Evolutionary conservation across 768 basidiomycete genomes (phyloP).

Genomic region (Clitopilus hobsonii): DNA sequence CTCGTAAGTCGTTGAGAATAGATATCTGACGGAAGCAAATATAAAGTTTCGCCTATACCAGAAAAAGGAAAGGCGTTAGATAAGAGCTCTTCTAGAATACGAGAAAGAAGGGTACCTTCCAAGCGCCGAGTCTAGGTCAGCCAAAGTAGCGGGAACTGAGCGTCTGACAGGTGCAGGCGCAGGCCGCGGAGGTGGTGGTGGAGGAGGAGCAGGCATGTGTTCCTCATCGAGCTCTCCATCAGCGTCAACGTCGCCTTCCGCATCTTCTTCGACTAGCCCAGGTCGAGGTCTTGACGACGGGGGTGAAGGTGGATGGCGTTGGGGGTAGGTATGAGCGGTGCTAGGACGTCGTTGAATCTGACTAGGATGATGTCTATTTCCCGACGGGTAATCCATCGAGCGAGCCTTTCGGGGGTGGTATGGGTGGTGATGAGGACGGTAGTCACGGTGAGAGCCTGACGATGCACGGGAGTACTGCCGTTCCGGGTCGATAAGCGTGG

Average conservation of each 20-base stretch:
- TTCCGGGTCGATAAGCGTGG: not conserved
- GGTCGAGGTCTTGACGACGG: conserved; percentile 3
- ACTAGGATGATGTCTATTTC: not conserved
- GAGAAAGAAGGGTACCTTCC: conserved; percentile 43
- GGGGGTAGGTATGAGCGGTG: not conserved
- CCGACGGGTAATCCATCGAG: not conserved
- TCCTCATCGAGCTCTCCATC: conserved; percentile 27
- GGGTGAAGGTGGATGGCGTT: not conserved
- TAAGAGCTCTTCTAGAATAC: not conserved
- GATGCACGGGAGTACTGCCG: not conserved
- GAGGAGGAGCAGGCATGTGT: conserved; percentile 4
- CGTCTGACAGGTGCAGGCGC: conserved; percentile 15
- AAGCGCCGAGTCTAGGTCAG: conserved; percentile 54
- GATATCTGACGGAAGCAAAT: conserved; percentile 52
- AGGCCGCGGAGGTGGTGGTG: not conserved
- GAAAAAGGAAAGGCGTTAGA: conserved; percentile 2
- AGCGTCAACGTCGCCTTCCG: conserved; percentile 18
- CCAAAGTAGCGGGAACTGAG: conserved; percentile 36
- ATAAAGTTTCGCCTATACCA: conserved; percentile 52
- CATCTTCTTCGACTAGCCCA: conserved; percentile 5
- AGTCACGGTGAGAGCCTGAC: not conserved
- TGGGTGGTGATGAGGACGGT: not conserved
- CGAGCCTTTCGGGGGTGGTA: not conserved
- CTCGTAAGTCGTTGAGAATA: conserved; percentile 68
- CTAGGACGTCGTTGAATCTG: not conserved